Percentiles rank a stretch among this genome's conserved stretches.
Evolutionary conservation across 108 stramenopile species (phyloP).

Genomic region (Fragilaria radians): DNA sequence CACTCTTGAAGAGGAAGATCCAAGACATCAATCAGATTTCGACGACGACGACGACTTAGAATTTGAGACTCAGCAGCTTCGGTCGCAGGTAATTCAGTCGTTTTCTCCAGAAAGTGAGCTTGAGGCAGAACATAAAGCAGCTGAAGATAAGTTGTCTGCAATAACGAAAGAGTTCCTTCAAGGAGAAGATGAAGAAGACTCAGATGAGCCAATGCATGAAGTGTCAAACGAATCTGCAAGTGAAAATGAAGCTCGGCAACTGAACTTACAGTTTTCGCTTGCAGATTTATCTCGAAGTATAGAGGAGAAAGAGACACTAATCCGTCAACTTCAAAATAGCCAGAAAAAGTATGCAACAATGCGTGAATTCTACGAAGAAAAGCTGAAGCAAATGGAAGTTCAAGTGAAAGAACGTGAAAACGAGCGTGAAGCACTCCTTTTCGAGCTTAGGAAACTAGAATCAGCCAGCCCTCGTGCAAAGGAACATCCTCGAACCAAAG

Average conservation of each 20-base stretch:
- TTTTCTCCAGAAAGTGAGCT: not conserved
- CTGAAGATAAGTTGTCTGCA: conserved; percentile 15
- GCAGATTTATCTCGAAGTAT: conserved; percentile 37
- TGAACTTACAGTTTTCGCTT: conserved; percentile 35
- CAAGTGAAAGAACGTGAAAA: conserved; percentile 27
- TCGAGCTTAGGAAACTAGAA: conserved; percentile 28
- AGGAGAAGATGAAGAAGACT: conserved; percentile 10
- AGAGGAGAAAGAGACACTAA: conserved; percentile 49
- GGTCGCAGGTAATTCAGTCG: not conserved
- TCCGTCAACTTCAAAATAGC: conserved; percentile 36
- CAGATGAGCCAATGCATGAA: not conserved
- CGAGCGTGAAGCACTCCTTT: conserved; percentile 31
- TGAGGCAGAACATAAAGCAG: conserved; percentile 17
- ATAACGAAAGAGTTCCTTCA: conserved; percentile 17
- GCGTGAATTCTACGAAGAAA: conserved; percentile 50
- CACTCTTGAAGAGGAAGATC: not conserved
- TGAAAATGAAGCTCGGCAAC: not conserved
- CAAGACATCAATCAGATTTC: not conserved
- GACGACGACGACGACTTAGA: not conserved
- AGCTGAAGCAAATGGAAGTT: conserved; percentile 39
- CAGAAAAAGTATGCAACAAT: conserved; percentile 49
- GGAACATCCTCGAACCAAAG: conserved; percentile 4
- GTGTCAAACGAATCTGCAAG: conserved; percentile 3
- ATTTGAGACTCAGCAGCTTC: not conserved
- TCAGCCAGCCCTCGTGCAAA: conserved; percentile 10